Percentiles rank a stretch among this genome's conserved stretches.
Conservation (phyloP, 495 filamentous ascomycete genomes). For the Glonium stellatum region DNA sequence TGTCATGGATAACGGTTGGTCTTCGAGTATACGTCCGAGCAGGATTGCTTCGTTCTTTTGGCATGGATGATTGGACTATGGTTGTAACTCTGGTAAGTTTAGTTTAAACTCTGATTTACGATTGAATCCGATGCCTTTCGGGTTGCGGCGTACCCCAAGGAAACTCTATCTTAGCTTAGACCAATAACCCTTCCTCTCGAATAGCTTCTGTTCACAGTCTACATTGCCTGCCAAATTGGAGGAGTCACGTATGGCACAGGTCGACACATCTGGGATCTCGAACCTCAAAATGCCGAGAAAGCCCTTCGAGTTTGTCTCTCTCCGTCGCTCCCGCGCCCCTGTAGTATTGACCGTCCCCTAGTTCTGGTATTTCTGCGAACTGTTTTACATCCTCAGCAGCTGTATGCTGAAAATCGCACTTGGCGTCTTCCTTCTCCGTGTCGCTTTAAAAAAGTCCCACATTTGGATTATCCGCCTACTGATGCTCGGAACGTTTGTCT, state of each 20-base stretch:
- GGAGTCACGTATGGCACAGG: constrained; percentile 13
- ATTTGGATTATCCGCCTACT: constrained; percentile 34
- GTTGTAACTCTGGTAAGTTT: constrained; percentile 13
- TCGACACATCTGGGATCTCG: constrained; percentile 13
- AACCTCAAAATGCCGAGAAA: constrained; percentile 5
- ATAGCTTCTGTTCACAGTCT: constrained; percentile 13
- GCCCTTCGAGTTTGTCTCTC: constrained; percentile 11
- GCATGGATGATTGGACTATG: constrained; percentile 20
- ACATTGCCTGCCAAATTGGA: constrained; percentile 13
- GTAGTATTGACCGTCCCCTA: not conserved
- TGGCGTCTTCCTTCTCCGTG: constrained; percentile 41
- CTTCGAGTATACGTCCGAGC: constrained; percentile 18
- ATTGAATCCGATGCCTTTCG: not conserved
- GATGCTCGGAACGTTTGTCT: constrained; percentile 30
- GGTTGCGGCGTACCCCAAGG: not conserved
- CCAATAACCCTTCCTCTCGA: no score
- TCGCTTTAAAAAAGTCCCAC: constrained; percentile 37
- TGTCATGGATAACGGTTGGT: constrained; percentile 13
- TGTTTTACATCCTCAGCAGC: constrained; percentile 36
- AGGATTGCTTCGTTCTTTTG: constrained; percentile 11
- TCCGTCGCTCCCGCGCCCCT: not conserved
- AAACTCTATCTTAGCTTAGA: not conserved
- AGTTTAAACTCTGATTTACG: not conserved
- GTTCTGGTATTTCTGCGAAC: constrained; percentile 37
- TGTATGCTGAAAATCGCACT: constrained; percentile 40